Percentiles rank a stretch among this genome's conserved stretches.
Conservation (phyloP, 2,329 filamentous ascomycete species). For the Coniochaeta sp. region DNA sequence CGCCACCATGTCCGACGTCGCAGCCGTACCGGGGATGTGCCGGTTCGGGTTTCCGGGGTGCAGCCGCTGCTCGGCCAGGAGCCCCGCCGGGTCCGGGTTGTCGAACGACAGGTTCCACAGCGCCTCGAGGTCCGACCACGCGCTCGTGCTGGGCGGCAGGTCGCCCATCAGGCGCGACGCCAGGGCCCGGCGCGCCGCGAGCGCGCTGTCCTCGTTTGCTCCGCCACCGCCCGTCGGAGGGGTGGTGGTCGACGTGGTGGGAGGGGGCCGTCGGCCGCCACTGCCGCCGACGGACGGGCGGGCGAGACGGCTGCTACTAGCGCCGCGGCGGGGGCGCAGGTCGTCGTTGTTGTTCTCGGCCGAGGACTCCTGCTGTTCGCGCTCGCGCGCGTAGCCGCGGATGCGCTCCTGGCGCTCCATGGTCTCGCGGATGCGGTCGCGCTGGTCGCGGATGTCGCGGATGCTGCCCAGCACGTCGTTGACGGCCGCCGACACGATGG, state of each 20-base stretch:
- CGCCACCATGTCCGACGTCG: no score
- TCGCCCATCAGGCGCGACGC: slow-evolving; percentile 10
- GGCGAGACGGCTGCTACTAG: no score
- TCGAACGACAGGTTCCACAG: slow-evolving; percentile 29
- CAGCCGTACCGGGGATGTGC: no score
- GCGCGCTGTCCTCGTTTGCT: slow-evolving; percentile 5
- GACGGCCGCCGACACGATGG: slow-evolving; percentile 28
- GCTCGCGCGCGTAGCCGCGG: slow-evolving; percentile 13
- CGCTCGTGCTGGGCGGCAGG: slow-evolving; percentile 10
- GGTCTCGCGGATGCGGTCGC: slow-evolving; percentile 24
- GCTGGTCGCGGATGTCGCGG: slow-evolving; percentile 21
- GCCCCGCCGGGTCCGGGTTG: not conserved
- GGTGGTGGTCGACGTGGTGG: slow-evolving; percentile 1
- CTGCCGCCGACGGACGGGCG: no score
- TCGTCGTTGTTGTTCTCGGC: slow-evolving; percentile 11
- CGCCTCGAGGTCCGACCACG: slow-evolving; percentile 35
- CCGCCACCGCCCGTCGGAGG: slow-evolving; percentile 3
- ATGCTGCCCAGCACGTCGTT: slow-evolving; percentile 30
- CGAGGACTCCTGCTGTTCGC: no score
- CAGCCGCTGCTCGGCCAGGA: no score
- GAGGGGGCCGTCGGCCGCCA: not conserved
- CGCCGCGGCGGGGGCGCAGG: not conserved
- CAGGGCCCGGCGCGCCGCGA: slow-evolving; percentile 9
- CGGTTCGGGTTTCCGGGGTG: no score
- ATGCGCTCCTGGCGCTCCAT: slow-evolving; percentile 15